phyloP scores from a whole-genome alignment of 352 stramenopile species.

The Phytopythium chamaehyphon region DNA sequence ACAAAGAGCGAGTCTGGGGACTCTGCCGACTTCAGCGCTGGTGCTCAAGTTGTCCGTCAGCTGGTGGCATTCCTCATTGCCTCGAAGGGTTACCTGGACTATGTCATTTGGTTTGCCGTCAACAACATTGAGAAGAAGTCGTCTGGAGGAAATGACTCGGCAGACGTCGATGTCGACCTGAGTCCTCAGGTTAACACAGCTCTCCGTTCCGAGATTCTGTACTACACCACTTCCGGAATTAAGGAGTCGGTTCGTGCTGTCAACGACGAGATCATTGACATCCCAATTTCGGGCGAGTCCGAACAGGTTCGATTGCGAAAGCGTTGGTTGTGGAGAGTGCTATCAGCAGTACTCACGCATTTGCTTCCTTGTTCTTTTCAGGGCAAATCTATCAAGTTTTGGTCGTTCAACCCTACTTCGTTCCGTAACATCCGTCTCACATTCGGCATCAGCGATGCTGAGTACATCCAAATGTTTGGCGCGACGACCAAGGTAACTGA shows the following conservation, averaged over 20 bases:
- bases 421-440: conserved; percentile 85
- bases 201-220: conserved; percentile 84
- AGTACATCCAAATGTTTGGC: conserved; percentile 83
- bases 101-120: conserved; percentile 88
- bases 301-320: conserved; percentile 38
- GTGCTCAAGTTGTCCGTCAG: conserved; percentile 77
- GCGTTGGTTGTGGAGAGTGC: background rate
- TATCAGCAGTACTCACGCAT: background rate
- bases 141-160: conserved; percentile 45
- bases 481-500: conserved; percentile 80
- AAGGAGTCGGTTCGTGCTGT: conserved; percentile 80
- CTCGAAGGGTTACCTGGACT: conserved; percentile 84
- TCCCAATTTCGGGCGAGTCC: conserved; percentile 74
- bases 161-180: conserved; percentile 81
- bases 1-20: conserved; percentile 59
- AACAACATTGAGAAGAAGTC: conserved; percentile 82
- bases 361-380: conserved; percentile 9
- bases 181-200: conserved; percentile 88
- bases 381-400: conserved; percentile 85
- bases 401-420: conserved; percentile 78
- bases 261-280: conserved; percentile 68
- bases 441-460: conserved; percentile 75
- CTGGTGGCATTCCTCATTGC: conserved; percentile 82
- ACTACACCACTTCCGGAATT: conserved; percentile 89
- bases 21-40: conserved; percentile 32